Base-by-base conservation (phyloP, 2,329 filamentous ascomycete species). In the Epichloe coenophiala region DNA sequence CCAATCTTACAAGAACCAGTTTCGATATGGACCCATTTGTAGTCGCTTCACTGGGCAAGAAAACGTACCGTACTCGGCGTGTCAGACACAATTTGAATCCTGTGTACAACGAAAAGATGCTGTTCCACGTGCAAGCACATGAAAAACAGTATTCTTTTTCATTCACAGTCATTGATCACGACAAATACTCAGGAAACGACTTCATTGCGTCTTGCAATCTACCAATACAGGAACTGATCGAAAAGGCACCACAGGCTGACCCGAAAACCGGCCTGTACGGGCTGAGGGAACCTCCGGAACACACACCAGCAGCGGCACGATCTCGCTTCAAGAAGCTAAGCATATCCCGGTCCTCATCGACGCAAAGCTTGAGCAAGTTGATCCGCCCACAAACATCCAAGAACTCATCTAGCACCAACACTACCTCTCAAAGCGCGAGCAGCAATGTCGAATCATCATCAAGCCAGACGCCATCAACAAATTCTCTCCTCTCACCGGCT, bases 1-100 rank as follows among this genome's bases (percentile, higher is more conserved):
- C 81, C 54, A 98, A 98, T 67, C 78, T 96, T 62, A 97, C 91
- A 17, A 83, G 90, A 57, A 97, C 93, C 11, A 90, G 88, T 43
- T 98, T 98, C 64, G 93, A 98, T 64, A 96, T 97, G 89, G 93
- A 98, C 65, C 93, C 93, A 0, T 98, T 98, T 61, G 91, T 98
- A 6, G 89, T 98, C 19, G 90, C 88, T 4, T 96, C 91, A 0
- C 73, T 98, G 17, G 93, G 93, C 55, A 91, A 90, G 70, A 96
- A 96, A 73, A 96, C 93, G 0, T 93, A 95, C 63, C 80, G 93
- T 53, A 97, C 93, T 15, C 82, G 84, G 55, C 89, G 93, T 44
- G 80, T 97, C 57, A 86, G 85, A 43, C 93, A 98, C 68, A 95
- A 95, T 60, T 73, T 98, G 50, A 97, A 98, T 64, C 93, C 93